phyloP scores from a whole-genome alignment of 1,284 basidiomycete species.

The Ceratobasidium sp. region DNA sequence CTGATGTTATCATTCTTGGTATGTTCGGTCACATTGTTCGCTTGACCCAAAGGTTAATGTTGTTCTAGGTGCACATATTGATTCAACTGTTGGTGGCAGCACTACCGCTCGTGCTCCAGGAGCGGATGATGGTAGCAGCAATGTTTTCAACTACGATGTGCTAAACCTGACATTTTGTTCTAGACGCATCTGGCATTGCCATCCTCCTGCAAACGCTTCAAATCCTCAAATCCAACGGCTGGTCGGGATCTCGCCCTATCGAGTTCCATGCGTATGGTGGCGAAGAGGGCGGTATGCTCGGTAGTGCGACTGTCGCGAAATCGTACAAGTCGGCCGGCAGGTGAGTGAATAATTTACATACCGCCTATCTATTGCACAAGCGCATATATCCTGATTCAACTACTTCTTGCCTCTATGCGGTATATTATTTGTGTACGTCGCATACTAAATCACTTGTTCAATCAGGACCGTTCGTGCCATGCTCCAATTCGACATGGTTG shows the following conservation, averaged over 20 bases:
- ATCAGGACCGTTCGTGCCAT: constrained; percentile 38
- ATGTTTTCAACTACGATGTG: background rate
- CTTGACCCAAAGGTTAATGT: background rate
- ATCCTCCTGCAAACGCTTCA: constrained; percentile 40
- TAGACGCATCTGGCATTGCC: constrained; percentile 42
- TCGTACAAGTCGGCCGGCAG: constrained; percentile 42
- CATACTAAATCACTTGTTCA: background rate
- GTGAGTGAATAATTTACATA: background rate
- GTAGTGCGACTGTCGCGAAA: constrained; percentile 33
- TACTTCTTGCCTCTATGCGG: background rate
- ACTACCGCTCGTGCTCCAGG: constrained; percentile 39
- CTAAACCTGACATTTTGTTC: background rate
- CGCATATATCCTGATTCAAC: background rate
- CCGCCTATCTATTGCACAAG: background rate
- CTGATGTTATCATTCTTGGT: constrained; percentile 15
- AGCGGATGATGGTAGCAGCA: constrained; percentile 42
- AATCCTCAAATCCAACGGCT: constrained; percentile 40
- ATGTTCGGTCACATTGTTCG: background rate
- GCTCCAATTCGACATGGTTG: constrained; percentile 44
- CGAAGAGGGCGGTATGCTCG: constrained; percentile 44
- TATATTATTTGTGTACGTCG: background rate
- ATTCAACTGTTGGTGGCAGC: constrained; percentile 42
- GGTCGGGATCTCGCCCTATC: constrained; percentile 27
- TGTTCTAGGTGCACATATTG: constrained; percentile 43
- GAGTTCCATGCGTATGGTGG: constrained; percentile 42